Evolutionary conservation across 768 basidiomycete genomes (phyloP), one percentile per base, ranked within the genome.

Genomic region (Termitomyces sp.): DNA sequence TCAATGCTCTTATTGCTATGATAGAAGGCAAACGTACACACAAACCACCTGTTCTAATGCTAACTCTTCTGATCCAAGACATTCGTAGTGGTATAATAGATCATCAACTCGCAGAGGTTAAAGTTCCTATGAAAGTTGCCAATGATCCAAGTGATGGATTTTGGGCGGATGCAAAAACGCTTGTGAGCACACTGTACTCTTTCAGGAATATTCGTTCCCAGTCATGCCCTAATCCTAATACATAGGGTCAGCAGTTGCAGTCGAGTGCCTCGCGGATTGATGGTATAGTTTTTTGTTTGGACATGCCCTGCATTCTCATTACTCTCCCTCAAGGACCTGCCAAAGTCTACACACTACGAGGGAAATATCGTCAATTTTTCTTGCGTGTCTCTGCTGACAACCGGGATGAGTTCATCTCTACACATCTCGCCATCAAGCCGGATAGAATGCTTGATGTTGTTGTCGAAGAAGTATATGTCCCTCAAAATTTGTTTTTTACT

Each of bases 51-150:
- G 51, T 75, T 54, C 75, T 83, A 42, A 79, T 87, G 70, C 70
- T 90, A 9, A 90, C 87, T 11, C 60, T 90, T 40, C 74, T 89
- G 8, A 88, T 89, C 12, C 77, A 82, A 52, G 88, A 89, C 59
- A 58, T 72, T 47, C 78, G 88, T 35, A 78, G 74, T 58, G 79
- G 77, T 6, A 69, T 69, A 1, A 67, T 70, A 35, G 87, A 88
- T 64, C 69, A 73, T 53, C 81, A 82, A 60, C 73, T 89, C 19
- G 82, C 82, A 1, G 88, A 90, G 65, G 80, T 90, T 19, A 77
- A 71, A 37, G 77, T 88, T 30, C 79, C 77, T n/a, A 66, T 90
- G 37, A 78, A 68, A 62, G 62, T 65, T 5, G 72, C 75, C 3
- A 77, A 79, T 34, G 68, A 78, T 54, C 69, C 71, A 5, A 74